Conservation (phyloP, 257 asterid species). For the Petunia axillaris region DNA sequence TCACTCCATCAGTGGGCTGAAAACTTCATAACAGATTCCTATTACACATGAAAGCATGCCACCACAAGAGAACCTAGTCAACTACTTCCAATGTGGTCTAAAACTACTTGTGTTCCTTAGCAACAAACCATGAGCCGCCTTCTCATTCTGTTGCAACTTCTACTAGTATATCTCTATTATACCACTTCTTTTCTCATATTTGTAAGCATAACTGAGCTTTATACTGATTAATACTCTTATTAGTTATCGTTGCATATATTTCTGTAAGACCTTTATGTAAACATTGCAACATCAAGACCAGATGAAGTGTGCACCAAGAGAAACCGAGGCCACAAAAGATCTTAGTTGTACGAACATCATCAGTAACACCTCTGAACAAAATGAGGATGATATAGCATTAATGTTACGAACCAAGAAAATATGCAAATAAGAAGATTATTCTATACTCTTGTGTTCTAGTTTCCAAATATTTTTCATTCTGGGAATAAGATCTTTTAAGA, state of each 20-base stretch:
- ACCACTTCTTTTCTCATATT: neutral
- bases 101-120: slow-evolving; percentile 43
- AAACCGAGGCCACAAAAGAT: neutral
- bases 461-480: neutral
- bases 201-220: neutral
- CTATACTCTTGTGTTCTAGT: neutral
- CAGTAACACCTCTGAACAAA: neutral
- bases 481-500: neutral
- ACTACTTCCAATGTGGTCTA: slow-evolving; percentile 43
- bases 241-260: neutral
- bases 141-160: neutral
- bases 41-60: slow-evolving; percentile 42
- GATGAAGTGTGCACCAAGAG: slow-evolving; percentile 3
- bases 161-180: neutral
- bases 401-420: neutral
- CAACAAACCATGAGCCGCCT: slow-evolving; percentile 20
- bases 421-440: neutral
- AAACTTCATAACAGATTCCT: slow-evolving; percentile 40
- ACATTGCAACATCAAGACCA: neutral
- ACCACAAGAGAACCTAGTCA: slow-evolving; percentile 35
- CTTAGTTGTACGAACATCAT: neutral
- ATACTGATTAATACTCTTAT: neutral
- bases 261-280: neutral
- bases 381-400: neutral
- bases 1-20: slow-evolving; percentile 42